Base-by-base conservation (phyloP, 306 rosid genomes). In the Vigna mungo region DNA sequence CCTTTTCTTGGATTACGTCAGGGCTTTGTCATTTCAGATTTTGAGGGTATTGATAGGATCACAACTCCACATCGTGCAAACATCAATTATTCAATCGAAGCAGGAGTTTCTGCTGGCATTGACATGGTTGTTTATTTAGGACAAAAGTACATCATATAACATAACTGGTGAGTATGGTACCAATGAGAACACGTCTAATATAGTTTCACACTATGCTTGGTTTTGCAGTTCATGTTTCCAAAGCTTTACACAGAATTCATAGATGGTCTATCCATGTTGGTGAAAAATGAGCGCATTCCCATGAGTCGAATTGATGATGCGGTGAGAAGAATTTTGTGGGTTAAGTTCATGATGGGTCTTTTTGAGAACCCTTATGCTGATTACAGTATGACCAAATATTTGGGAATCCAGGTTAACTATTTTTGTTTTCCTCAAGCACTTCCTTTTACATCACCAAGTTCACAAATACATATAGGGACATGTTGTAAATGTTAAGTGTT, bases 251-350 rank as follows among this genome's bases (percentile, higher is more conserved):
- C 11, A 34, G 85, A 84, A 67, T 84, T 80, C 83, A 80, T 80
- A 20, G 80, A 80, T 60, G 82, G 37, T 43, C 83, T 86, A 72
- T 80, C 89, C 37, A 70, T 7, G 32, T 62, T 48, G 77, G 89
- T 83, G 79, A 78, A 78, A 46, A 78, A 80, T 2, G 52, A 80
- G 27, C 18, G 77, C 76, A 86, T 86, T 73, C 84, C 85, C 1
- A 83, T 86, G 84, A 78, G 84, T 34, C 83, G 85, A 83, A 86
- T 86, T 52, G 89, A 86, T 58, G 89, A 86, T 74, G 89, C 89
- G 0, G 87, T 74, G 56, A 78, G 27, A 77, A 80, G 89, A 86
- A 81, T 86, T 69, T 69, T 86, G 76, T 14, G 85, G 49, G 80
- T 86, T 51, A 86, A 86, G 68, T 86, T 86, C 78, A 49, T 74